Percentiles rank a stretch among this genome's conserved stretches.
Evolutionary conservation across 805 yeast genomes (phyloP).

Genomic region (Yamadazyma sp.): DNA sequence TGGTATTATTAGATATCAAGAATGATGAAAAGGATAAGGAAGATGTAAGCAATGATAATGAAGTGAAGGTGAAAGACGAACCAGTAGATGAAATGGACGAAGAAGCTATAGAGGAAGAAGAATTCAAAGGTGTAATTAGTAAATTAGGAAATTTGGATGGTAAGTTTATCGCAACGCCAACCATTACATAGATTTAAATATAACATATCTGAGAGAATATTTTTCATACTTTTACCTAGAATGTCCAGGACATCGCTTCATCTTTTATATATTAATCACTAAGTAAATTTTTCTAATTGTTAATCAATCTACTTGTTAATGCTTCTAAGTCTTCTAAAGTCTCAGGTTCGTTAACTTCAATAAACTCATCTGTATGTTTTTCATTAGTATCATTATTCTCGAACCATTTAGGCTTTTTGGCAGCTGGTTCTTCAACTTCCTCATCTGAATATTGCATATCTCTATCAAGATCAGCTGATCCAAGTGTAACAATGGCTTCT

Average conservation of each 20-base stretch:
- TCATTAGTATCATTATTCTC: conserved; percentile 29
- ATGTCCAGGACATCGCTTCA: too few relatives aligned
- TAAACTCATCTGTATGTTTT: conserved; percentile 32
- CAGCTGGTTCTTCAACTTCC: conserved; percentile 30
- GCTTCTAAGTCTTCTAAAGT: conserved; percentile 94
- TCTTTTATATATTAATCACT: background rate
- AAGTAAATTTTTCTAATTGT: conserved; percentile 7
- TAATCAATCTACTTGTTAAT: conserved; percentile 55
- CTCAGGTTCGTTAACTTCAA: conserved; percentile 85
- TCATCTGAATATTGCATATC: conserved; percentile 40
- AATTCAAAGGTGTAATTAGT: conserved; percentile 21
- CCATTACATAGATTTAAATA: conserved; percentile 6
- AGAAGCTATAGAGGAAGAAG: conserved; percentile 16
- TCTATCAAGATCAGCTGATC: conserved; percentile 40
- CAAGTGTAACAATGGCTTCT: conserved; percentile 23
- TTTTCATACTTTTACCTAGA: background rate
- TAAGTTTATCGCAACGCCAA: conserved; percentile 31
- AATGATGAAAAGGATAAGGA: conserved; percentile 6
- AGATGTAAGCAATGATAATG: conserved; percentile 15
- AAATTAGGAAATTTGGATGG: conserved; percentile 29
- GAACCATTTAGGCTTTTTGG: conserved; percentile 51
- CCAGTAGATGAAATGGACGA: conserved; percentile 16
- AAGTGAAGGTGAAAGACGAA: conserved; percentile 10
- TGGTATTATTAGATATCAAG: conserved; percentile 51
- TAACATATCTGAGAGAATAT: background rate